These are phyloP conservation scores for Hyaloscypha hepaticicola DNA, from an alignment of 495 filamentous ascomycete species.

Conservation along the genomic window DNA sequence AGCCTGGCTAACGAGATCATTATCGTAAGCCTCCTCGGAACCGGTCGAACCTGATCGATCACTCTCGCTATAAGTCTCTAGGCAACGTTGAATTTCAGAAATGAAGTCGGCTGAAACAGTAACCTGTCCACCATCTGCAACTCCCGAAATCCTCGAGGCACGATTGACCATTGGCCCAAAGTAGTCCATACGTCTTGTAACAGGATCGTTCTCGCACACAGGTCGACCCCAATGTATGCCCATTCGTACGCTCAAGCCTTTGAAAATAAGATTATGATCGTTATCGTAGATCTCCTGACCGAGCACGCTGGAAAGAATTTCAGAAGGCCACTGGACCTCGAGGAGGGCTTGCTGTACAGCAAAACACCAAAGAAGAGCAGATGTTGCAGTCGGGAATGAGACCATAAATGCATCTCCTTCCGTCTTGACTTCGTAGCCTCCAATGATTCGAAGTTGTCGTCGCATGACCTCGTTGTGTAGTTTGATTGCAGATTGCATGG, in stretches of 20 bases:
- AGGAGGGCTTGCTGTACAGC: slow-evolving; percentile 86
- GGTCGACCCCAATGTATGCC: slow-evolving; percentile 93
- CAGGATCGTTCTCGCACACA: slow-evolving; percentile 91
- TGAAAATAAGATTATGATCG: slow-evolving; percentile 87
- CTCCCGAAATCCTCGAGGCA: slow-evolving; percentile 85
- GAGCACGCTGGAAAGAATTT: slow-evolving; percentile 83
- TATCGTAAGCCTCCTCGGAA: slow-evolving; percentile 67
- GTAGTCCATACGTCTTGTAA: slow-evolving; percentile 98
- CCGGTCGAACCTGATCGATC: slow-evolving; percentile 67
- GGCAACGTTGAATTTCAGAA: slow-evolving; percentile 86
- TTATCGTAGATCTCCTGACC: slow-evolving; percentile 79
- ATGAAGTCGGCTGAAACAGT: slow-evolving; percentile 97
- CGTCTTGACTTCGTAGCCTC: slow-evolving; percentile 98
- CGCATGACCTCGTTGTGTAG: slow-evolving; percentile 96
- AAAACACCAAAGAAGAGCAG: slow-evolving; percentile 93
- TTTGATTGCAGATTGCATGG: slow-evolving; percentile 94
- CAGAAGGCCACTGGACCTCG: slow-evolving; percentile 86
- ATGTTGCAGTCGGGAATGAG: slow-evolving; percentile 91
- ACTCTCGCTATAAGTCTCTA: slow-evolving; percentile 77
- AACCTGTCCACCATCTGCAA: slow-evolving; percentile 96
- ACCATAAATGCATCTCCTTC: slow-evolving; percentile 99
- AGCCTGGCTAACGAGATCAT: slow-evolving; percentile 64
- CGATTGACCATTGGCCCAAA: slow-evolving; percentile 99
- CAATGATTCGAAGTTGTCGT: slow-evolving; percentile 86
- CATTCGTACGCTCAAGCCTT: slow-evolving; percentile 93